phyloP scores from a whole-genome alignment of 129 eudicot species.

The Arctium minus region DNA sequence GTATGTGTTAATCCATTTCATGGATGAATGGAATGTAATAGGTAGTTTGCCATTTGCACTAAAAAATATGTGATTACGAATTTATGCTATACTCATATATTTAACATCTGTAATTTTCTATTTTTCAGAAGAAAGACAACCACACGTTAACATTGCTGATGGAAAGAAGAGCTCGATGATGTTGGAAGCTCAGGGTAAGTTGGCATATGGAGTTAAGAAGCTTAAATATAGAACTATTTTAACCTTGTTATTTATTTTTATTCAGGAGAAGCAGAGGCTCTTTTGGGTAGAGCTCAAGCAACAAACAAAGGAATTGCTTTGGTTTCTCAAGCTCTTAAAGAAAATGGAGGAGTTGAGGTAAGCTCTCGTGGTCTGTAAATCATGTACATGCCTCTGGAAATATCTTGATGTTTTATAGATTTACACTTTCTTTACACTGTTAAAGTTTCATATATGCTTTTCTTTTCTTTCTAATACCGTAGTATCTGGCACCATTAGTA shows the following conservation, averaged over 20 bases:
- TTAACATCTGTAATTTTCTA: not conserved
- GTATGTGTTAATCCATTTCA: not conserved
- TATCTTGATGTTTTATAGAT: not conserved
- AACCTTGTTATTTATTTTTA: conserved; percentile 2
- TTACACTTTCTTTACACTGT: not conserved
- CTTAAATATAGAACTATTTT: not conserved
- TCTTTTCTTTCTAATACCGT: not conserved
- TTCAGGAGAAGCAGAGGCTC: conserved; percentile 91
- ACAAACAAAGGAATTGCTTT: conserved; percentile 61
- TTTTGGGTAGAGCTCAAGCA: conserved; percentile 71
- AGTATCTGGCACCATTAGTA: not conserved
- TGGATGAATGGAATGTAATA: not conserved
- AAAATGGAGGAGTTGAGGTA: conserved; percentile 75
- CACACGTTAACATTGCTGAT: conserved; percentile 67
- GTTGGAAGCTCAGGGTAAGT: conserved; percentile 81
- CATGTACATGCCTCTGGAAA: not conserved
- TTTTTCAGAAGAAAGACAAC: conserved; percentile 77
- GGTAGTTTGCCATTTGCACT: conserved; percentile 1
- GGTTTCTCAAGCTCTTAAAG: conserved; percentile 65
- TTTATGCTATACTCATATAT: not conserved
- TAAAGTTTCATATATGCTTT: not conserved
- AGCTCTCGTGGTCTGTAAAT: not conserved
- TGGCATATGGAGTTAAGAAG: not conserved
- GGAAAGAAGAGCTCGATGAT: conserved; percentile 72
- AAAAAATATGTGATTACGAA: not conserved